Conservation (phyloP, 140 eudicot genomes). For the Oenanthe javanica region DNA sequence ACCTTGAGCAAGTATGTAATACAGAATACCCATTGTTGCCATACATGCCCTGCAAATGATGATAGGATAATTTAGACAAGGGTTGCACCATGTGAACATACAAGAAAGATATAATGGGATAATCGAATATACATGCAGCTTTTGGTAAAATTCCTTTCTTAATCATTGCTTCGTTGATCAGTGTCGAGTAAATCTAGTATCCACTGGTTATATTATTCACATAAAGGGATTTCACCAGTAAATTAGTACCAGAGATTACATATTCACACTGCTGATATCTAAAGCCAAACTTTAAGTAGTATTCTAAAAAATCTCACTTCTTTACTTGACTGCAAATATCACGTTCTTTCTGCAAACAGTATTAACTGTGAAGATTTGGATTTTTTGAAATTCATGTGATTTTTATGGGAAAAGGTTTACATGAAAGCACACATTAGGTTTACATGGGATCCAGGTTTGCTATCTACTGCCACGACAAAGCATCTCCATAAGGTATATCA, state of each 20-base stretch:
- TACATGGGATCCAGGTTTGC: not conserved
- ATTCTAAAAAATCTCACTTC: not conserved
- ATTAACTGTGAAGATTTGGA: not conserved
- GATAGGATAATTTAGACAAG: not conserved
- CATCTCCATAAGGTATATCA: not conserved
- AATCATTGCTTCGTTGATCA: not conserved
- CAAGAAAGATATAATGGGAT: not conserved
- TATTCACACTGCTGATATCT: not conserved
- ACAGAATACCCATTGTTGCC: slow-evolving; percentile 94
- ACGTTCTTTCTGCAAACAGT: not conserved
- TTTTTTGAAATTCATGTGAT: not conserved
- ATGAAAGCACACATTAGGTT: not conserved
- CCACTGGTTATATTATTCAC: not conserved
- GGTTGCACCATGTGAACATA: not conserved
- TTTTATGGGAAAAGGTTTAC: not conserved
- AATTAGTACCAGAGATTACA: not conserved
- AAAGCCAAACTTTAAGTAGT: not conserved
- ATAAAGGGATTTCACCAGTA: not conserved
- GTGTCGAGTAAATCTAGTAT: not conserved
- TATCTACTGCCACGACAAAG: not conserved
- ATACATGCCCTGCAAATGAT: slow-evolving; percentile 74
- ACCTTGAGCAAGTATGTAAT: slow-evolving; percentile 85
- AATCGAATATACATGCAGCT: not conserved
- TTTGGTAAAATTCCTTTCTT: not conserved
- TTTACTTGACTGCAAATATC: not conserved